Percentiles rank a stretch among this genome's conserved stretches.
Conservation (phyloP, 2,329 filamentous ascomycete genomes). For the Cordyceps javanica region DNA sequence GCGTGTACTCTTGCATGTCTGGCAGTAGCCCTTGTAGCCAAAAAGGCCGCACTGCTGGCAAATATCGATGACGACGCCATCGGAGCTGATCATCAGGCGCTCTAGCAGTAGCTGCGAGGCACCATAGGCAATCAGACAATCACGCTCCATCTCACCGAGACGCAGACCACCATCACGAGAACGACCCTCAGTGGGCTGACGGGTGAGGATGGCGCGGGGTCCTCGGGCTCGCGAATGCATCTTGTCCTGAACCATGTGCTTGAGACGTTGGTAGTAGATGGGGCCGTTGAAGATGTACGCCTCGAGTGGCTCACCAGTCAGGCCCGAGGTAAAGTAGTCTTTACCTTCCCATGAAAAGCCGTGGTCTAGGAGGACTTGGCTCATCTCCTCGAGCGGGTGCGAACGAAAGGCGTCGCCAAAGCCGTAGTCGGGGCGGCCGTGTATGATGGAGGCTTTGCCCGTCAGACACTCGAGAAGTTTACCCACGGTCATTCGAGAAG, state of each 20-base stretch:
- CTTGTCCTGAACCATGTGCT: slow-evolving; percentile 99
- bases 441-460: slow-evolving; percentile 85
- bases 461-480: slow-evolving; percentile 94
- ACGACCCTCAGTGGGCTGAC: slow-evolving; percentile 93
- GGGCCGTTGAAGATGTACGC: slow-evolving; percentile 98
- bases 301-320: slow-evolving; percentile 88
- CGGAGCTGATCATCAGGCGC: slow-evolving; percentile 88
- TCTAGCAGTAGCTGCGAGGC: slow-evolving; percentile 88
- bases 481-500: slow-evolving; percentile 97
- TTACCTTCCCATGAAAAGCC: slow-evolving; percentile 97
- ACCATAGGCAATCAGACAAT: slow-evolving; percentile 95
- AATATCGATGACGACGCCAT: slow-evolving; percentile 86
- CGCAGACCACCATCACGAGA: slow-evolving; percentile 87
- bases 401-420: slow-evolving; percentile 74
- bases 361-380: slow-evolving; percentile 71
- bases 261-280: slow-evolving; percentile 98
- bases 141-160: slow-evolving; percentile 97
- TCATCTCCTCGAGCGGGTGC: slow-evolving; percentile 83
- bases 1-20: slow-evolving; percentile 80
- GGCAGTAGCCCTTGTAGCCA: slow-evolving; percentile 91
- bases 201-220: slow-evolving; percentile 83
- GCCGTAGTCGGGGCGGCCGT: slow-evolving; percentile 82
- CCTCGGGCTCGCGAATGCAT: slow-evolving; percentile 95
- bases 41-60: slow-evolving; percentile 93
- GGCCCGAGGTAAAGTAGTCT: slow-evolving; percentile 90